Evolutionary conservation across 495 filamentous ascomycete genomes (phyloP).

Genomic region (Echria macrotheca): DNA sequence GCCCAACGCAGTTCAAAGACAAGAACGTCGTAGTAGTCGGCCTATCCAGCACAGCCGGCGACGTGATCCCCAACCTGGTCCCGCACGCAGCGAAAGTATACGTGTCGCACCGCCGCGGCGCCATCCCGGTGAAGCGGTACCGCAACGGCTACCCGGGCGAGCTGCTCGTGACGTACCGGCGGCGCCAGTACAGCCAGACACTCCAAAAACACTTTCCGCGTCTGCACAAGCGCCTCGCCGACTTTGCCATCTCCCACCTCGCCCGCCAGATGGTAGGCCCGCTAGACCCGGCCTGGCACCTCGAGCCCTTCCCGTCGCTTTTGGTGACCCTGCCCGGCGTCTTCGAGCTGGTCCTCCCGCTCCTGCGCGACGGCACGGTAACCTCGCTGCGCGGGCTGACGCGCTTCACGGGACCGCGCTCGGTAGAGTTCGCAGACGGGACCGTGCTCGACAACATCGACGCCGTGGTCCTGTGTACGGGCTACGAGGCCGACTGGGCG

Average conservation of each 20-base stretch:
- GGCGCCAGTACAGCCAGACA: conserved; percentile 16
- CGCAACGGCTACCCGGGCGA: conserved; percentile 20
- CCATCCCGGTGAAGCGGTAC: conserved; percentile 20
- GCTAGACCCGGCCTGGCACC: conserved; percentile 28
- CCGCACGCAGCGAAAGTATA: conserved; percentile 26
- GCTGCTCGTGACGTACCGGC: conserved; percentile 18
- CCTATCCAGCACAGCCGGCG: conserved; percentile 23
- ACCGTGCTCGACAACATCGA: conserved; percentile 31
- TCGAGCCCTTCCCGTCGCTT: conserved; percentile 25
- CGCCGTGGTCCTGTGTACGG: conserved; percentile 34
- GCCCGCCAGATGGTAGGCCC: conserved; percentile 10
- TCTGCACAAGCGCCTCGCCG: conserved; percentile 8
- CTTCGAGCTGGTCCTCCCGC: conserved; percentile 22
- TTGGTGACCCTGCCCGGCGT: conserved; percentile 15
- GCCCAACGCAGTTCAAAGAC: conserved; percentile 19
- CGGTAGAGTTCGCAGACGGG: conserved; percentile 33
- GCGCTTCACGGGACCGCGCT: conserved; percentile 21
- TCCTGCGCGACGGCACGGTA: conserved; percentile 21
- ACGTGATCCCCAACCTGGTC: conserved; percentile 24
- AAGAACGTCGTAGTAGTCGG: conserved; percentile 28
- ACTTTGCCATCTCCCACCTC: conserved; percentile 12
- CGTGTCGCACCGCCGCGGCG: conserved; percentile 29
- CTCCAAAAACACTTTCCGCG: conserved; percentile 16
- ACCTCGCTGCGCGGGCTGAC: conserved; percentile 23
- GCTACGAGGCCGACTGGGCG: conserved; percentile 30